Conservation (phyloP, 495 filamentous ascomycete species). For the Ramalina intermedia region DNA sequence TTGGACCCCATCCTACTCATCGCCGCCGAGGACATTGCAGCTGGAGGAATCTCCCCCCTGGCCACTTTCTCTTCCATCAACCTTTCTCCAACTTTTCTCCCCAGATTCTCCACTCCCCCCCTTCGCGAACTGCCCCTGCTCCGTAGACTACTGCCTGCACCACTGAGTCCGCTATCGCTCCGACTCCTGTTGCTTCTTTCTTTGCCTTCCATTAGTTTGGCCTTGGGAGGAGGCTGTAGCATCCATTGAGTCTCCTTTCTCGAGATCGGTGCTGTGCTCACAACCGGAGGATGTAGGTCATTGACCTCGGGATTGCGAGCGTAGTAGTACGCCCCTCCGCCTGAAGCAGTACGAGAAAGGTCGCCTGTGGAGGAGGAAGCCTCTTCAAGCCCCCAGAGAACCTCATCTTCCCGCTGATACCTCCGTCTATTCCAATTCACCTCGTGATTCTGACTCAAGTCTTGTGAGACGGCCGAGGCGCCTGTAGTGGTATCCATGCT, state of each 20-base stretch:
- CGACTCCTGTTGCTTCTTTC: slow-evolving; percentile 39
- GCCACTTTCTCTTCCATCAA: slow-evolving; percentile 20
- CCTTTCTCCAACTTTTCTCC: slow-evolving; percentile 24
- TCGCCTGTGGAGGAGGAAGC: slow-evolving; percentile 31
- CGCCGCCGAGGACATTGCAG: not conserved
- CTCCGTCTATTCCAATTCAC: slow-evolving; percentile 59
- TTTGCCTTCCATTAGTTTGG: slow-evolving; percentile 79
- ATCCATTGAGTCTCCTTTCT: slow-evolving; percentile 69
- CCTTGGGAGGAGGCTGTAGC: slow-evolving; percentile 73
- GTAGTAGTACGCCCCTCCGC: slow-evolving; percentile 42
- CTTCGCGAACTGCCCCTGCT: slow-evolving; percentile 7
- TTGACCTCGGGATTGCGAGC: slow-evolving; percentile 69
- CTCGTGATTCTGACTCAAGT: slow-evolving; percentile 15
- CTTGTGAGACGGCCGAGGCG: slow-evolving; percentile 14
- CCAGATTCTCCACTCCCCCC: slow-evolving; percentile 14
- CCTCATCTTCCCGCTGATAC: slow-evolving; percentile 76
- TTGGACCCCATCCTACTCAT: slow-evolving; percentile 9
- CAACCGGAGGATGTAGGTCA: slow-evolving; percentile 74
- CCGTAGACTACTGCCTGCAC: slow-evolving; percentile 19
- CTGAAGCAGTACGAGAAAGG: slow-evolving; percentile 37
- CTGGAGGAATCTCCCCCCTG: slow-evolving; percentile 10
- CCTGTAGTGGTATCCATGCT: slow-evolving; percentile 24
- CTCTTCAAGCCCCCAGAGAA: slow-evolving; percentile 48
- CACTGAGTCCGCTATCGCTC: slow-evolving; percentile 25
- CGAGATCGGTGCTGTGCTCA: slow-evolving; percentile 54